Evolutionary conservation across 1,284 basidiomycete genomes (phyloP).

Genomic region (Cryptococcus sp.): DNA sequence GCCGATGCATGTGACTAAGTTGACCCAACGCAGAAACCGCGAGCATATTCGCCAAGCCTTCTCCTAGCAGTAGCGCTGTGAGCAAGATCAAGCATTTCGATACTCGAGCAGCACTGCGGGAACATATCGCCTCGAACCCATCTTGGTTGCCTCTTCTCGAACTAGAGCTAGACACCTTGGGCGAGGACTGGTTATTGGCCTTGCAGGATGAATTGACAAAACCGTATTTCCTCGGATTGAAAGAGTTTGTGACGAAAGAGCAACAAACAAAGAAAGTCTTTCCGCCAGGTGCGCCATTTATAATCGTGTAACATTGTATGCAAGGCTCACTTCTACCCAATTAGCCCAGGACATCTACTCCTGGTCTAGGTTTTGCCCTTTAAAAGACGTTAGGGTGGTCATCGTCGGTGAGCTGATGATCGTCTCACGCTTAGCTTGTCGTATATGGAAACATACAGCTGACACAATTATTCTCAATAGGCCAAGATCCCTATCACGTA

Average conservation of each 20-base stretch:
- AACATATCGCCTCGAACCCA: conserved; percentile 26
- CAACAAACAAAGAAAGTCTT: conserved; percentile 52
- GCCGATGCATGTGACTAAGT: background rate
- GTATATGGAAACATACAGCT: background rate
- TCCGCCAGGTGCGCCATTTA: conserved; percentile 50
- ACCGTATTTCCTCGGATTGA: conserved; percentile 52
- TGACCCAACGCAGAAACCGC: background rate
- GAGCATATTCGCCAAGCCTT: background rate
- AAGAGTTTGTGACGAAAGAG: conserved; percentile 47
- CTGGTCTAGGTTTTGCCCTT: conserved; percentile 54
- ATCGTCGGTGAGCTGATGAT: conserved; percentile 50
- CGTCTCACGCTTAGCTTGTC: background rate
- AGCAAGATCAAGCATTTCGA: conserved; percentile 1
- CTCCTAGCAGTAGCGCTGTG: background rate
- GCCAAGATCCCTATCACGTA: conserved; percentile 56
- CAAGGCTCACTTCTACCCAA: background rate
- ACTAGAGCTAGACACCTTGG: conserved; percentile 51
- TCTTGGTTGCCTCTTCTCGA: conserved; percentile 30
- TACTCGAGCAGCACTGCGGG: conserved; percentile 33
- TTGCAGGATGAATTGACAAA: conserved; percentile 52
- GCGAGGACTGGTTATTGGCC: conserved; percentile 54
- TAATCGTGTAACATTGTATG: background rate
- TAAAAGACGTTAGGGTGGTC: conserved; percentile 54
- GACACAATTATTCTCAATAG: conserved; percentile 18
- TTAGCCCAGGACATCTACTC: conserved; percentile 56